These are phyloP conservation scores for Colletotrichum sp. DNA, from an alignment of 2,329 filamentous ascomycete species.

Conservation along the genomic window DNA sequence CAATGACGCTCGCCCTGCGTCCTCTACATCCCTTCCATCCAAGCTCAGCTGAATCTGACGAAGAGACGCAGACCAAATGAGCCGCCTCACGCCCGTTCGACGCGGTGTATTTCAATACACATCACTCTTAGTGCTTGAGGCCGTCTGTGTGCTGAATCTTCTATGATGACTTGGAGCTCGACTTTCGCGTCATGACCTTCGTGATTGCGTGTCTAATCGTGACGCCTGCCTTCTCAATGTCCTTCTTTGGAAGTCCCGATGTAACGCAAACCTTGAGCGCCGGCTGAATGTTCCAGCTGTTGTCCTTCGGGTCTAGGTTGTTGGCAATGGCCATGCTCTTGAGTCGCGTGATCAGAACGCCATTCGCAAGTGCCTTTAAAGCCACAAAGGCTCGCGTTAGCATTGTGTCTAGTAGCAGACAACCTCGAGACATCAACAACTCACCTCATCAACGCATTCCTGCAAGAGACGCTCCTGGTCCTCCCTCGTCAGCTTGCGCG, in stretches of 20 bases:
- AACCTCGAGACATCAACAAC: constrained; percentile 28
- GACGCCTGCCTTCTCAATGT: constrained; percentile 91
- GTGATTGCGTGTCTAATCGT: constrained; percentile 91
- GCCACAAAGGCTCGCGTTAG: neutral
- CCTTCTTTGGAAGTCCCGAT: constrained; percentile 86
- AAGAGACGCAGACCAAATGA: neutral
- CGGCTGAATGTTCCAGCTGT: constrained; percentile 73
- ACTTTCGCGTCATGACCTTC: constrained; percentile 79
- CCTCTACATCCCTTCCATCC: neutral
- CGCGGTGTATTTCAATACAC: neutral
- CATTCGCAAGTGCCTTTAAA: constrained; percentile 79
- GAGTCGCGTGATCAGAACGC: constrained; percentile 85
- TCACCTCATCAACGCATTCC: constrained; percentile 95
- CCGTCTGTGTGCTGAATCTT: neutral
- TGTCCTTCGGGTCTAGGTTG: constrained; percentile 70
- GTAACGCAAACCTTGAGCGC: constrained; percentile 93
- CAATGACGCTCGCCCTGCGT: neutral
- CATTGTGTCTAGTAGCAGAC: neutral
- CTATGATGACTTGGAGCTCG: constrained; percentile 40
- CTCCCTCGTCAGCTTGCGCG: constrained; percentile 68
- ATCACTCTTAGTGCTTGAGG: constrained; percentile 21
- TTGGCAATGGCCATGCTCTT: constrained; percentile 76
- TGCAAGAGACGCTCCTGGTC: constrained; percentile 88
- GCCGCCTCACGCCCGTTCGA: neutral
- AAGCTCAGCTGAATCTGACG: neutral